Percentiles rank a stretch among this genome's conserved stretches.
These are phyloP conservation scores for Saturnispora kantuleensis DNA, from an alignment of 805 yeast genomes.

Conservation along the genomic window DNA sequence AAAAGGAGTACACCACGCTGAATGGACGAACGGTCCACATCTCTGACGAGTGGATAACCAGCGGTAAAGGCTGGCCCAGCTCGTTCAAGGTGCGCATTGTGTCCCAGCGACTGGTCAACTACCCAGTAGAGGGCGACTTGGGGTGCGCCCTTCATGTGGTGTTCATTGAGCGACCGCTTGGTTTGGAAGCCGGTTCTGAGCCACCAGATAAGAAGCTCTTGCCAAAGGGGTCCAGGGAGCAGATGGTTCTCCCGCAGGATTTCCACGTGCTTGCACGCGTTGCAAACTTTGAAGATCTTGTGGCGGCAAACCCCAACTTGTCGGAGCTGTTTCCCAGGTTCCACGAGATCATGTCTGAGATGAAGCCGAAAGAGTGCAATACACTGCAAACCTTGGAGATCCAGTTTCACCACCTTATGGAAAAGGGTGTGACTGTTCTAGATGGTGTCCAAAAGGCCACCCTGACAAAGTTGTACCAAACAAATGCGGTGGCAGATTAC, in stretches of 20 bases:
- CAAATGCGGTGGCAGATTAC: conserved; percentile 11
- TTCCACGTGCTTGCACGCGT: not conserved
- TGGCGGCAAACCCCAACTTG: not conserved
- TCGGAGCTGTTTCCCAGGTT: conserved; percentile 3
- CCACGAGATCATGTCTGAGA: conserved; percentile 1
- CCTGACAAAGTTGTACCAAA: conserved; percentile 20
- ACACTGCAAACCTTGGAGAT: conserved; percentile 3
- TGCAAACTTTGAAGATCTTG: not conserved
- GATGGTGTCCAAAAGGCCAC: conserved; percentile 7
- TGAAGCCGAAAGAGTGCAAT: conserved; percentile 9
- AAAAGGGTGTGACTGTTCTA: conserved; percentile 21
- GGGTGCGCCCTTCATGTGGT: conserved; percentile 49
- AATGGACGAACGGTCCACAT: conserved; percentile 47
- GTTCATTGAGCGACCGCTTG: conserved; percentile 45
- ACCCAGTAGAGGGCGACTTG: conserved; percentile 49
- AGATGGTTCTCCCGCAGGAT: not conserved
- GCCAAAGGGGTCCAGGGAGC: not conserved
- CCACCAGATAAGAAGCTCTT: not conserved
- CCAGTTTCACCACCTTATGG: conserved; percentile 7
- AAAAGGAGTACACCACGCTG: conserved; percentile 33
- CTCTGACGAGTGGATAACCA: conserved; percentile 42
- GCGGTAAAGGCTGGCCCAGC: conserved; percentile 49
- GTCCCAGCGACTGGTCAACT: conserved; percentile 38
- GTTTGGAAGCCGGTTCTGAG: conserved; percentile 30
- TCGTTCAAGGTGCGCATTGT: conserved; percentile 36